Evolutionary conservation across 1,284 basidiomycete genomes (phyloP).

Genomic region (Apiotrichum gracile): DNA sequence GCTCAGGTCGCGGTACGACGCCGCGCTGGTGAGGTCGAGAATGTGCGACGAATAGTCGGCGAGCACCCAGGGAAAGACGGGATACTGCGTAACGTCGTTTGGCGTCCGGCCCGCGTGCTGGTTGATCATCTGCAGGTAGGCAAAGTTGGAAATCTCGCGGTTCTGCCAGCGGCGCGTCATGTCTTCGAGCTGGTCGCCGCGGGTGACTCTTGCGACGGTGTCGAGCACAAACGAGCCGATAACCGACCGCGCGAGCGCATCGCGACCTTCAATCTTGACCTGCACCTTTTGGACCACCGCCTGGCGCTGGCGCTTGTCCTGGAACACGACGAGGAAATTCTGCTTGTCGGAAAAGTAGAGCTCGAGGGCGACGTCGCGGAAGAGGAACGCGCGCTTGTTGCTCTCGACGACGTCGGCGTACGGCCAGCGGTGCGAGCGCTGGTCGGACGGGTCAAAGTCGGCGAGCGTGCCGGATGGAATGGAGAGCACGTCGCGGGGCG

Average conservation of each 20-base stretch:
- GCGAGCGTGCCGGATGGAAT: conserved; percentile 73
- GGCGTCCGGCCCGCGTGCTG: conserved; percentile 86
- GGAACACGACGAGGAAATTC: conserved; percentile 71
- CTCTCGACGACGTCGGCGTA: conserved; percentile 71
- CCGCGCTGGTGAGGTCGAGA: conserved; percentile 63
- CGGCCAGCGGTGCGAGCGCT: conserved; percentile 71
- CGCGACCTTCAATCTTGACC: conserved; percentile 40
- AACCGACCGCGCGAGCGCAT: conserved; percentile 36
- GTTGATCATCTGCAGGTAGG: conserved; percentile 78
- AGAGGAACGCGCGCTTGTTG: conserved; percentile 77
- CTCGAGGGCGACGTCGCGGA: conserved; percentile 87
- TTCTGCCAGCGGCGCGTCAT: conserved; percentile 66
- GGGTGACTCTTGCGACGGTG: conserved; percentile 40
- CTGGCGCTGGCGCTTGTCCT: conserved; percentile 61
- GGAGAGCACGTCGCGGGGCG: conserved; percentile 72
- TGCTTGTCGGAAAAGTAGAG: conserved; percentile 84
- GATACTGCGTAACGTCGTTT: conserved; percentile 88
- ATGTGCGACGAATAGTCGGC: conserved; percentile 72
- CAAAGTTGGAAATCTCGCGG: conserved; percentile 83
- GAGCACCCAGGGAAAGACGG: conserved; percentile 83
- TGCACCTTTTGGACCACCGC: conserved; percentile 59
- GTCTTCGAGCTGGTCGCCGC: conserved; percentile 44
- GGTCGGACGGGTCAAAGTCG: conserved; percentile 64
- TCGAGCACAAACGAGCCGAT: conserved; percentile 47
- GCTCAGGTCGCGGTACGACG: conserved; percentile 64